phyloP scores from a whole-genome alignment of 768 basidiomycete species.

The Lentinula sp. region DNA sequence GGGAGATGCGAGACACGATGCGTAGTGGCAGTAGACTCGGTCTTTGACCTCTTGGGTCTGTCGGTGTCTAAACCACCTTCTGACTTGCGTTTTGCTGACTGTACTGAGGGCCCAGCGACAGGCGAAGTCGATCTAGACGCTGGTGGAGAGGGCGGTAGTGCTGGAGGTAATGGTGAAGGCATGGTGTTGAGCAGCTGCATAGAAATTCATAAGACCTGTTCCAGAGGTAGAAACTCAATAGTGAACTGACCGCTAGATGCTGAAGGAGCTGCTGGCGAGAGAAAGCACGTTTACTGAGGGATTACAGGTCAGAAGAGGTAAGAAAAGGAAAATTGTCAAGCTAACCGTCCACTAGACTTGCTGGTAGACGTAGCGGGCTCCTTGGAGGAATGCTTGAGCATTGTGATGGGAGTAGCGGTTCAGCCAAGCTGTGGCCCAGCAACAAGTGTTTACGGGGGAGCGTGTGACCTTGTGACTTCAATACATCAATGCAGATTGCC shows the following conservation, averaged over 20 bases:
- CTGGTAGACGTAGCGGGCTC: neutral
- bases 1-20: constrained; percentile 11
- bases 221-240: constrained; percentile 5
- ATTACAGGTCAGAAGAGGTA: neutral
- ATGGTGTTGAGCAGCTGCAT: constrained; percentile 37
- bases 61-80: constrained; percentile 32
- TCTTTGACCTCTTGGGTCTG: constrained; percentile 40
- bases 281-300: neutral
- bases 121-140: constrained; percentile 45
- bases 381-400: constrained; percentile 3
- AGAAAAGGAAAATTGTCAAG: neutral
- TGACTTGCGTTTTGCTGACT: constrained; percentile 39
- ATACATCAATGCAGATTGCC: neutral
- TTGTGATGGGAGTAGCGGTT: constrained; percentile 4
- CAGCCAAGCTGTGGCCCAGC: constrained; percentile 5
- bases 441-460: neutral
- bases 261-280: constrained; percentile 43
- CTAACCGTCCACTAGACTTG: constrained; percentile 2
- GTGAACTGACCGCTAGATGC: constrained; percentile 35
- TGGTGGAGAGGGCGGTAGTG: constrained; percentile 46
- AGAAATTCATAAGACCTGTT: constrained; percentile 7
- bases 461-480: neutral
- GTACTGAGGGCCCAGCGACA: constrained; percentile 22
- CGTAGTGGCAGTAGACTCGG: constrained; percentile 17
- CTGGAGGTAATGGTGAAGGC: constrained; percentile 34